Evolutionary conservation across 176 grass and related monocot genomes (phyloP), one percentile per base, ranked within the genome.

Genomic region (Aegilops speltoides): DNA sequence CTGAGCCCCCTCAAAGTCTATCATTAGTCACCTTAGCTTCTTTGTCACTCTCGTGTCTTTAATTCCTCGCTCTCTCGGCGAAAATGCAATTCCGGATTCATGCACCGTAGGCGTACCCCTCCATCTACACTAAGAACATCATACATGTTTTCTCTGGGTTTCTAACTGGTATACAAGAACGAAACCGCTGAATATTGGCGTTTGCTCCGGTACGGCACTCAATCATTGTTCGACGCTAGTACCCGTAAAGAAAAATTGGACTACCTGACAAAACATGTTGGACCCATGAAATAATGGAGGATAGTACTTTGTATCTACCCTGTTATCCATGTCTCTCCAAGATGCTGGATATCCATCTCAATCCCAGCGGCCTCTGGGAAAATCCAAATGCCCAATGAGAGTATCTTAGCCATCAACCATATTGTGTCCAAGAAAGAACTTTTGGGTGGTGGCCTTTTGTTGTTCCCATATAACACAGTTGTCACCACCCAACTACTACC

Each of bases 371-470:
- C 67, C 85, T 75, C 77, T 68, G 7, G 38, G 64, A 78, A 80
- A 80, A 68, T 87, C 52, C 78, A 72, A 88, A 85, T 54, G 66
- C 54, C 64, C 60, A 82, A 85, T 85, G 85, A 6, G 40, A 28
- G 77, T 14, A 54, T 38, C 56, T 8, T 4, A 62, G 77, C 26
- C 26, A 52, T 50, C 88, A 87, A 43, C 66, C 46, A 65, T 38
- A 43, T 56, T 32, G 62, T 57, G 77, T 77, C 90, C 86, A 91
- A 88, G 57, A 66, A 25, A 62, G 23, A 84, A 64, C 82, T 88
- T 88, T 78, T 85, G 50, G 66, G 64, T 62, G 37, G 70, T 59
- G 85, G 63, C 65, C 54, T 28, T 71, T 87, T 63, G 76, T 70
- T 88, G 50, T 71, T 88, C 68, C 46, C 52, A 41, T 64, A 65